These are phyloP conservation scores for Globisporangium uncinulatum DNA, from an alignment of 352 stramenopile species.

Conservation along the genomic window DNA sequence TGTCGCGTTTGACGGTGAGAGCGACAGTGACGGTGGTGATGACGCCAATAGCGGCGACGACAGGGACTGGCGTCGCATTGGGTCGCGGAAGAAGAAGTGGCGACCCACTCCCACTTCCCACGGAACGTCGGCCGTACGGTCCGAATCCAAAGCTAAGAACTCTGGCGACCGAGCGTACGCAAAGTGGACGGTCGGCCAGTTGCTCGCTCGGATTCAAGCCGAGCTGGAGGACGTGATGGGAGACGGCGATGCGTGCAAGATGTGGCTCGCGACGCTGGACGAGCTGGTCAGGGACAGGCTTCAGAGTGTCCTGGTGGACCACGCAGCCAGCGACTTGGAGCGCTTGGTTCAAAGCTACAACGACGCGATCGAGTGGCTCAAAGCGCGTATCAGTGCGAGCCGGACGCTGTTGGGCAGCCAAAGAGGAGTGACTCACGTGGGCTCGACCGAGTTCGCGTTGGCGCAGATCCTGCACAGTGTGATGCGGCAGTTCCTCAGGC, in stretches of 20 bases:
- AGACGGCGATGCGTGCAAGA: conserved; percentile 15
- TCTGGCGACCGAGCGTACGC: conserved; percentile 15
- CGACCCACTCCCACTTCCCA: no score
- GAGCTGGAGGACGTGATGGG: conserved; percentile 21
- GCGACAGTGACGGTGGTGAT: neutral
- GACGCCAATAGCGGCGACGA: neutral
- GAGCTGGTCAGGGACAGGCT: conserved; percentile 27
- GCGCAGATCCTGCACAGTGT: conserved; percentile 45
- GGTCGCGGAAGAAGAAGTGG: neutral
- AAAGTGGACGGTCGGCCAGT: conserved; percentile 43
- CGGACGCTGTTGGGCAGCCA: conserved; percentile 3
- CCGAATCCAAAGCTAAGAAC: neutral
- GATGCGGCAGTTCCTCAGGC: conserved; percentile 20
- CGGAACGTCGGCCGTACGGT: neutral
- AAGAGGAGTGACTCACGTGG: conserved; percentile 12
- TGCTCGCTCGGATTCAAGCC: conserved; percentile 30
- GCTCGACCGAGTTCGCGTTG: conserved; percentile 40
- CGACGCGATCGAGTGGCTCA: conserved; percentile 39
- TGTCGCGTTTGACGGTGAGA: conserved; percentile 1
- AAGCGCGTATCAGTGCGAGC: conserved; percentile 25
- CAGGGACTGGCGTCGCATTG: neutral
- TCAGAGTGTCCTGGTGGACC: conserved; percentile 11
- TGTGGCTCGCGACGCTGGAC: conserved; percentile 20
- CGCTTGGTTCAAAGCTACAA: conserved; percentile 30
- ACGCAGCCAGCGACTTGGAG: conserved; percentile 10